Evolutionary conservation across 805 yeast genomes (phyloP).

Genomic region (Cyberlindnera nakhonratchasimensis): DNA sequence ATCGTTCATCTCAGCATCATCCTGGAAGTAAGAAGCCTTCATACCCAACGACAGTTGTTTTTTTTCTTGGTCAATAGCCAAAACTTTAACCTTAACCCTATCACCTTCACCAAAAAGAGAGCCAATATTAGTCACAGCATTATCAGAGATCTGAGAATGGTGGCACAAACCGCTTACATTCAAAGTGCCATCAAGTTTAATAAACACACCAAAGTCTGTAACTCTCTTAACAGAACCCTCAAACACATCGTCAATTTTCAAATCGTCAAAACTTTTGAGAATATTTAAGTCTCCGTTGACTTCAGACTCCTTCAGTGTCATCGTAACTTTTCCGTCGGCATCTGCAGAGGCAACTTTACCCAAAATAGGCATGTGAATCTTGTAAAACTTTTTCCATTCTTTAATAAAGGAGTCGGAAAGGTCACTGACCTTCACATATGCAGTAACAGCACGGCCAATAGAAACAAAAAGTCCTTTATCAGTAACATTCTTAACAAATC

Average conservation of each 20-base stretch:
- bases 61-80: conserved; percentile 59
- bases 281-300: conserved; percentile 64
- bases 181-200: conserved; percentile 69
- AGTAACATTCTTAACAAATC: conserved; percentile 72
- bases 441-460: conserved; percentile 66
- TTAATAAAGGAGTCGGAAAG: conserved; percentile 76
- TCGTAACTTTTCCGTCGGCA: conserved; percentile 58
- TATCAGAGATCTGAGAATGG: conserved; percentile 77
- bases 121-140: conserved; percentile 50
- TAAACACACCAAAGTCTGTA: conserved; percentile 89
- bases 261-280: conserved; percentile 61
- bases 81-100: conserved; percentile 78
- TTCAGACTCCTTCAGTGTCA: conserved; percentile 80
- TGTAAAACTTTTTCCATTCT: conserved; percentile 83
- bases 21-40: conserved; percentile 85
- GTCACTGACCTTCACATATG: conserved; percentile 77
- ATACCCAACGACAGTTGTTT: conserved; percentile 83
- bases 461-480: conserved; percentile 77
- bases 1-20: conserved; percentile 34
- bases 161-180: conserved; percentile 86
- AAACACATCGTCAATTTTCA: conserved; percentile 63
- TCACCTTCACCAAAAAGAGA: conserved; percentile 85
- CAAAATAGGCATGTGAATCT: conserved; percentile 64
- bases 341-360: conserved; percentile 69
- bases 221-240: conserved; percentile 78